Evolutionary conservation across 805 yeast genomes (phyloP), one percentile per base, ranked within the genome.

Genomic region (Wickerhamiella sergipiensis): DNA sequence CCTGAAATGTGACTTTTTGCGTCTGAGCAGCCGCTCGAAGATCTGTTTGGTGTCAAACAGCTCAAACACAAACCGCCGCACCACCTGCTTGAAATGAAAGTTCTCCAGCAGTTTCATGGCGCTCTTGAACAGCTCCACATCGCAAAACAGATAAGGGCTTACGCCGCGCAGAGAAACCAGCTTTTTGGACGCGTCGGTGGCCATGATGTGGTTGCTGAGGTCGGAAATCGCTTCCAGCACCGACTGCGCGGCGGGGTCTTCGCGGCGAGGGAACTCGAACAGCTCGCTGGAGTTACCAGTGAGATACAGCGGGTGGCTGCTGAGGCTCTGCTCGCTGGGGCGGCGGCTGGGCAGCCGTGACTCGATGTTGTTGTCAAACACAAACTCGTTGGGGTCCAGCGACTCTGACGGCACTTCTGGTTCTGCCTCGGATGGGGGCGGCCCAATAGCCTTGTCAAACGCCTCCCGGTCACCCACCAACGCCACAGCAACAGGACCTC

Each of bases 21-120:
- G 40, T 9, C 40, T 36, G 19, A 36, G 19, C 2, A 36, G 46
- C 6, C 46, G 29, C 47, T 59, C 61, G 7, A 59, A 31, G 42
- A 57, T 50, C 13, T 29, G 36, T n/a, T 46, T 47, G 21, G 54
- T 74, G 50, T 77, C 75, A 56, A 85, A 77, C 49, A 83, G 67
- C 43, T 81, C 89, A 58, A 81, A 74, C 15, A 87, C 68, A 59
- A 80, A 82, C 55, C 78, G 72, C 38, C 95, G 68, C 18, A 78
- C 78, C 3, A 77, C 76, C 49, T 76, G 78, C 55, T 81, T 76
- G 64, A 78, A 84, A 46, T 73, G 74, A 71, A 67, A 87, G 62
- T 64, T 70, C 57, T 71, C 83, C 73, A 72, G 73, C 59, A 70
- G 72, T 50, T 67, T 71, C 65, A 71, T 70, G 48, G 70, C 79